These are phyloP conservation scores for Amyloporia xantha DNA, from an alignment of 768 basidiomycete genomes.

Conservation along the genomic window DNA sequence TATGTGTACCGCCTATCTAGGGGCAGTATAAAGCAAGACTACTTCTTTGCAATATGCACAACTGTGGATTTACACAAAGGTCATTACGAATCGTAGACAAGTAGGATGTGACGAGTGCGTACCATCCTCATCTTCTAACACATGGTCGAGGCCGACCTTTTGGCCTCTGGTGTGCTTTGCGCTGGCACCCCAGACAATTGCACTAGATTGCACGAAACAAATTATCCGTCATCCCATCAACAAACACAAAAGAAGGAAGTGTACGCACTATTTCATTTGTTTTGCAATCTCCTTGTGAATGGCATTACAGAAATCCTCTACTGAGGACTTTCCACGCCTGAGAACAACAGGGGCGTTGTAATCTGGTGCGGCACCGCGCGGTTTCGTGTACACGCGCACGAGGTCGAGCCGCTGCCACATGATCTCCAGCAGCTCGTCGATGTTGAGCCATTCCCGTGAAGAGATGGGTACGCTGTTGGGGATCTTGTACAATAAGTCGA, in stretches of 20 bases:
- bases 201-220: slow-evolving; percentile 34
- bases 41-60: slow-evolving; percentile 22
- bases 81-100: too few relatives aligned
- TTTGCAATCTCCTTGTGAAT: slow-evolving; percentile 98
- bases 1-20: neutral
- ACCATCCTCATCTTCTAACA: slow-evolving; percentile 88
- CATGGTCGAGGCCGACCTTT: slow-evolving; percentile 85
- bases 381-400: slow-evolving; percentile 95
- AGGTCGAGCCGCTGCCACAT: slow-evolving; percentile 95
- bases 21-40: neutral
- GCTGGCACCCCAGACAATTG: slow-evolving; percentile 92
- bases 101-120: slow-evolving; percentile 19
- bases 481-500: slow-evolving; percentile 93
- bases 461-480: slow-evolving; percentile 94
- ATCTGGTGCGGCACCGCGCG: slow-evolving; percentile 85
- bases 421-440: slow-evolving; percentile 86
- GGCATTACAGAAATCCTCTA: slow-evolving; percentile 88
- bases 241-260: neutral
- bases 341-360: slow-evolving; percentile 89
- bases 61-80: slow-evolving; percentile 6
- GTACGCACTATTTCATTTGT: slow-evolving; percentile 84
- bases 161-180: slow-evolving; percentile 98
- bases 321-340: slow-evolving; percentile 47
- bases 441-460: slow-evolving; percentile 90
- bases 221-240: neutral